phyloP scores from a whole-genome alignment of 176 grass and related monocot species.

The Aegilops speltoides region DNA sequence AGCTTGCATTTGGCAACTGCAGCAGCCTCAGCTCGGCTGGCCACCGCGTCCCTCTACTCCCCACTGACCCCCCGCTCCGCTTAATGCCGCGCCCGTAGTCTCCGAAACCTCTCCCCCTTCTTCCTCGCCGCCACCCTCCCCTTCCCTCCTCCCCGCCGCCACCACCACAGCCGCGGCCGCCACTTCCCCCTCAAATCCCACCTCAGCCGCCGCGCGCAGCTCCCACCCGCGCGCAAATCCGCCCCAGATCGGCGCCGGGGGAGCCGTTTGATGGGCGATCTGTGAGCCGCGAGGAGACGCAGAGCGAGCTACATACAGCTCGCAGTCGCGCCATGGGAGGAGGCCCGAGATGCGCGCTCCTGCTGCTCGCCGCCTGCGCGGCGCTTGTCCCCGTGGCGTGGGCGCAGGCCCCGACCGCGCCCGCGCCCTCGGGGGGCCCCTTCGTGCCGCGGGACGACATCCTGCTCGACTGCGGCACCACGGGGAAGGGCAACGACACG shows the following conservation, averaged over 20 bases:
- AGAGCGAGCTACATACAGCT: not conserved
- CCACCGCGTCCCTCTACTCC: too few relatives aligned
- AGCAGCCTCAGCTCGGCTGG: too few relatives aligned
- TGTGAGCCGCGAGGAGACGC: conserved; percentile 9
- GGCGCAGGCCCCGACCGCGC: conserved; percentile 21
- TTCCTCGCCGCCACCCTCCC: not conserved
- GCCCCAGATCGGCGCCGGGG: conserved; percentile 29
- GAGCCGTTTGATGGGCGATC: conserved; percentile 35
- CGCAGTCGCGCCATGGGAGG: not conserved
- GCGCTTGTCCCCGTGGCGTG: not conserved
- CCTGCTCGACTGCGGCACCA: conserved; percentile 68
- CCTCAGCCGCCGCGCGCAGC: too few relatives aligned
- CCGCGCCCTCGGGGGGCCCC: not conserved
- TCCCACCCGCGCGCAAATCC: not conserved
- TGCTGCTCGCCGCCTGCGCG: conserved; percentile 19
- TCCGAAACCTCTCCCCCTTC: not conserved
- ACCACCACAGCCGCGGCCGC: not conserved
- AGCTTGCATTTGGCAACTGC: too few relatives aligned
- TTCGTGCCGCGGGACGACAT: conserved; percentile 65
- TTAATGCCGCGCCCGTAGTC: too few relatives aligned
- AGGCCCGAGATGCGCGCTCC: not conserved
- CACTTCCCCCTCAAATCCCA: not conserved
- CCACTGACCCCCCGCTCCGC: too few relatives aligned
- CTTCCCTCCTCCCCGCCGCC: not conserved
- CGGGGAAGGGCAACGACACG: conserved; percentile 41